Conservation (phyloP, 805 yeast genomes). For the Myxozyma sirexii region DNA sequence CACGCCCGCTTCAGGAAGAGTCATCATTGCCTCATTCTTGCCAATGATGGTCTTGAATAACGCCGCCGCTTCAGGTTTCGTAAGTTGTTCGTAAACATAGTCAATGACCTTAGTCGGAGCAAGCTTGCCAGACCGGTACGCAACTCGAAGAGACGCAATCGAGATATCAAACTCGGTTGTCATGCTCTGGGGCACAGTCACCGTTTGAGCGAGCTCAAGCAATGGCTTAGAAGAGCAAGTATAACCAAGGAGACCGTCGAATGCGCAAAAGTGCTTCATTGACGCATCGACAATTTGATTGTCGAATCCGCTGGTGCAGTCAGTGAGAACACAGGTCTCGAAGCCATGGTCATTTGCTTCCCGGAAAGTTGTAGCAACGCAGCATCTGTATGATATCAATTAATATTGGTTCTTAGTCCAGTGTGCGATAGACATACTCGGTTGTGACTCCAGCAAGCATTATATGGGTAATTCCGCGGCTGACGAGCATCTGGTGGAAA, state of each 20-base stretch:
- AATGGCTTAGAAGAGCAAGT: constrained; percentile 30
- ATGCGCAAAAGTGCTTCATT: constrained; percentile 34
- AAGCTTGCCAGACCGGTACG: constrained; percentile 22
- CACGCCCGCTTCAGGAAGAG: constrained; percentile 21
- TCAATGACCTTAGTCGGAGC: constrained; percentile 18
- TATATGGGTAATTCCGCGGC: constrained; percentile 41
- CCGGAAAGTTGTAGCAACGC: constrained; percentile 43
- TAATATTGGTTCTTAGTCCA: background rate
- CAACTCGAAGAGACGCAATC: constrained; percentile 19
- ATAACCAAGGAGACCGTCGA: constrained; percentile 39
- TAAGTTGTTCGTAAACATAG: constrained; percentile 17
- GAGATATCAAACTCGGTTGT: constrained; percentile 16
- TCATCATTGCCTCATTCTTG: constrained; percentile 17
- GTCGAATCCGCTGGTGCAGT: constrained; percentile 39
- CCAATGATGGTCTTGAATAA: constrained; percentile 20
- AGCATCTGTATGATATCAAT: constrained; percentile 36
- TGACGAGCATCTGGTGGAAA: constrained; percentile 39
- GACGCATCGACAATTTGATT: constrained; percentile 32
- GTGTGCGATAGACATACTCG: constrained; percentile 28
- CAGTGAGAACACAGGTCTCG: constrained; percentile 39
- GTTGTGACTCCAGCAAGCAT: constrained; percentile 43
- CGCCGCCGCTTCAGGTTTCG: background rate
- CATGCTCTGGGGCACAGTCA: background rate
- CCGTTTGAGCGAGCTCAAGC: constrained; percentile 30
- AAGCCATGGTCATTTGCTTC: constrained; percentile 44